These are phyloP conservation scores for Mycena chlorophos DNA, from an alignment of 768 basidiomycete genomes.

Conservation along the genomic window DNA sequence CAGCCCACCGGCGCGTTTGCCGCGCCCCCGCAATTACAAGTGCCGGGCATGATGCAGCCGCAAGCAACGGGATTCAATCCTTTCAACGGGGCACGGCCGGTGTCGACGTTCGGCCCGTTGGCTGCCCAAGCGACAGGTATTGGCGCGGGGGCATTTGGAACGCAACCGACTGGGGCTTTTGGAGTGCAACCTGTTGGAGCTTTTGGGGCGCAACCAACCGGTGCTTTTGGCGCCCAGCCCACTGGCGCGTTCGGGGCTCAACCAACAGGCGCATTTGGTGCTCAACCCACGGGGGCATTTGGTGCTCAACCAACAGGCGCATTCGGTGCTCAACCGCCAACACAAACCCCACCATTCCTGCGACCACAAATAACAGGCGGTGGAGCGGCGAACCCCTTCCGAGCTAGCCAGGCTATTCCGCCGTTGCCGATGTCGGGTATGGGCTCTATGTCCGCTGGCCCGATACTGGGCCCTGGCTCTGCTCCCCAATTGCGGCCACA, in stretches of 20 bases:
- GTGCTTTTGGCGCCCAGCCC: slow-evolving; percentile 49
- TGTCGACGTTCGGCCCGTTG: slow-evolving; percentile 15
- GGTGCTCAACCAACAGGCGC: slow-evolving; percentile 7
- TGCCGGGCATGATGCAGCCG: slow-evolving; percentile 38
- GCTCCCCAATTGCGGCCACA: slow-evolving; percentile 46
- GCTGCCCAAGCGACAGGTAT: slow-evolving; percentile 17
- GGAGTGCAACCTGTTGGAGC: slow-evolving; percentile 29
- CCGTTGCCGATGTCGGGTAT: slow-evolving; percentile 6
- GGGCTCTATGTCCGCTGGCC: slow-evolving; percentile 5
- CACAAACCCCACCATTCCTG: slow-evolving; percentile 25
- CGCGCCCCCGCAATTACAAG: slow-evolving; percentile 2
- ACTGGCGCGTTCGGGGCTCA: slow-evolving; percentile 31
- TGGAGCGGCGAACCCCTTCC: slow-evolving; percentile 35
- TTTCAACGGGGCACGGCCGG: slow-evolving; percentile 15
- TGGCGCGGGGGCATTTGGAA: slow-evolving; percentile 16
- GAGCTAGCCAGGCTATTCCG: slow-evolving; percentile 31
- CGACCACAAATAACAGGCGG: slow-evolving; percentile 39
- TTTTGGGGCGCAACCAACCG: slow-evolving; percentile 54
- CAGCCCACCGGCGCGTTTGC: slow-evolving; percentile 19
- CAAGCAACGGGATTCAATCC: slow-evolving; percentile 52
- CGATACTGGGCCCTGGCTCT: neutral
- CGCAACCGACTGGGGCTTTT: neutral
- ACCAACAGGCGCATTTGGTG: slow-evolving; percentile 3
- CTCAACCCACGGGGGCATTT: slow-evolving; percentile 7
- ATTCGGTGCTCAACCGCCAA: slow-evolving; percentile 10